Base-by-base conservation (phyloP, 2,329 filamentous ascomycete species). In the Xylogone sp. region DNA sequence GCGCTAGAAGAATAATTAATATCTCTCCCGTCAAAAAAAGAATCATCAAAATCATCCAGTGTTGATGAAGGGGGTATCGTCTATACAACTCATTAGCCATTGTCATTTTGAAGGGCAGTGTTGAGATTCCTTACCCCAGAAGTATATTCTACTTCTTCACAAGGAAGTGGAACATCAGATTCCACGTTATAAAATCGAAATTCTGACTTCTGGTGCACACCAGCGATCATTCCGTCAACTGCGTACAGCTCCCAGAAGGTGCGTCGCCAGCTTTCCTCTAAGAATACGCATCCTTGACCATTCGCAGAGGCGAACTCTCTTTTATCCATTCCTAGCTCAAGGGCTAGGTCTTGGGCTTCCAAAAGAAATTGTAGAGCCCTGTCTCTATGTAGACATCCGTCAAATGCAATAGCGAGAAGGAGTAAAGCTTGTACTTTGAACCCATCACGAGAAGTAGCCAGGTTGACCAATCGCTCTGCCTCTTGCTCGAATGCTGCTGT, bases 231-330 rank as follows among this genome's bases (percentile, higher is more conserved):
- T 50, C 87, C 89, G 65, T 96, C 90, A 13, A 90, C 80, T 22
- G 65, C 52, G 47, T 59, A 65, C 51, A 87, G 68, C 58, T 84
- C 90, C 92, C 92, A 97, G 91, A 91, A 97, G 1, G 91, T 97
- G 53, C 92, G 79, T 18, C 90, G 81, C 81, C 90, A 87, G 65
- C 86, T 89, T 68, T 97, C 92, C 65, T 93, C 88, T 2, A 92
- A 66, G 1, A 90, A 75, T 0, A 82, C 75, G 53, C 87, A 81
- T 4, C 82, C 82, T 22, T 77, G 74, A 16, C 87, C 85, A 59
- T 90, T 75, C 4, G 77, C 69, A 0, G 76, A 69, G 1, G 90
- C 85, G 65, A 84, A 96, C 0, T 79, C 75, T 45, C 81, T 75
- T 9, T 81, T 82, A 64, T 96, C 84, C 68, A 97, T 79, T 0